Percentiles rank a stretch among this genome's conserved stretches.
phyloP scores from a whole-genome alignment of 495 filamentous ascomycete genomes.

The Choiromyces venosus region DNA sequence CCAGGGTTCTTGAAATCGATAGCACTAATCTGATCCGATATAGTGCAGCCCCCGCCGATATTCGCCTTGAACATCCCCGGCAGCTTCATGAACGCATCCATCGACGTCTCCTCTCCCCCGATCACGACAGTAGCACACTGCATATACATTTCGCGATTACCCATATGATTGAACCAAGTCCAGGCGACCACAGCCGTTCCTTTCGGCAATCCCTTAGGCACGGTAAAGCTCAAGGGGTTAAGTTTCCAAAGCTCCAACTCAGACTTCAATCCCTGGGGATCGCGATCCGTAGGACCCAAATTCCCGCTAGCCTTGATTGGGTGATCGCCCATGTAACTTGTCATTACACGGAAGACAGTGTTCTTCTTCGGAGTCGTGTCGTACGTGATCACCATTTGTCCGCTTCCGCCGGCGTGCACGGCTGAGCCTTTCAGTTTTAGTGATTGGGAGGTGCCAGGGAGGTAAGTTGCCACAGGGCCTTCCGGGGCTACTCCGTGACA shows the following conservation, averaged over 20 bases:
- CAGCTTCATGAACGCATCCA: slow-evolving; percentile 44
- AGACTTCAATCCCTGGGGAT: slow-evolving; percentile 39
- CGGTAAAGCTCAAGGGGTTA: slow-evolving; percentile 47
- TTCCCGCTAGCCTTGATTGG: slow-evolving; percentile 52
- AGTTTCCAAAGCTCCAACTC: slow-evolving; percentile 22
- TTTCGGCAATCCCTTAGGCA: slow-evolving; percentile 54
- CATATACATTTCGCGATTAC: slow-evolving; percentile 90
- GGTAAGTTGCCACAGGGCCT: slow-evolving; percentile 40
- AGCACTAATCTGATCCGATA: neutral
- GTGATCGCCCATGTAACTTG: slow-evolving; percentile 69
- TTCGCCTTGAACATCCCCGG: slow-evolving; percentile 79
- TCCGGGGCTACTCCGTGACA: slow-evolving; percentile 53
- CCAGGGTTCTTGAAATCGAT: slow-evolving; percentile 19
- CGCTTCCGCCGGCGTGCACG: slow-evolving; percentile 75
- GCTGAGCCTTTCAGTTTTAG: slow-evolving; percentile 57
- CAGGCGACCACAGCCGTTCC: slow-evolving; percentile 67
- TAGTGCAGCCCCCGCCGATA: slow-evolving; percentile 46
- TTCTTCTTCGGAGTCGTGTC: slow-evolving; percentile 55
- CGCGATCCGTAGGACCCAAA: slow-evolving; percentile 44
- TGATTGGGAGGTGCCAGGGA: slow-evolving; percentile 50
- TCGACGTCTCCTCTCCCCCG: slow-evolving; percentile 45
- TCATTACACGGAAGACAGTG: slow-evolving; percentile 41
- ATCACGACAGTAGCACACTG: slow-evolving; percentile 68
- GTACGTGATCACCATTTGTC: slow-evolving; percentile 74
- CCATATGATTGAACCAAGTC: slow-evolving; percentile 83